phyloP scores from a whole-genome alignment of 106 monocot species.

The Apostasia ramifera region DNA sequence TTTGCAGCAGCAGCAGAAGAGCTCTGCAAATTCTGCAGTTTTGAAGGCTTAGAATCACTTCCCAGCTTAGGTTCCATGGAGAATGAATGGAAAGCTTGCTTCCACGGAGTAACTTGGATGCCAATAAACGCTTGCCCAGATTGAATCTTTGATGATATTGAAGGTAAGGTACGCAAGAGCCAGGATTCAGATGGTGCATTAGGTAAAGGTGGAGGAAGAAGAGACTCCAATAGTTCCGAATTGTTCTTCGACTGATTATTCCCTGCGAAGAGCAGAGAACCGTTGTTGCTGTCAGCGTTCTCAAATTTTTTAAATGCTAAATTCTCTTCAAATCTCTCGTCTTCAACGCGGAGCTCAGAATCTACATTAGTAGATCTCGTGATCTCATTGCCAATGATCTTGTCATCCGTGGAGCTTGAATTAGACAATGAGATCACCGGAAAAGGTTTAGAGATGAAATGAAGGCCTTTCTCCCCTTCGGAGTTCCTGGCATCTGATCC shows the following conservation, averaged over 20 bases:
- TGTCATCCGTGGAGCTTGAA: conserved; percentile 12
- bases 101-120: conserved; percentile 28
- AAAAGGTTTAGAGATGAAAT: conserved; percentile 24
- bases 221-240: conserved; percentile 5
- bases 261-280: not conserved
- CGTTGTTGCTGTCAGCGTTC: not conserved
- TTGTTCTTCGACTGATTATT: conserved; percentile 14
- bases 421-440: conserved; percentile 21
- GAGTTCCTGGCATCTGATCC: conserved; percentile 38
- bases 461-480: conserved; percentile 24
- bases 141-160: conserved; percentile 43
- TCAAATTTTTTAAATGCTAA: conserved; percentile 8
- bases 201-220: conserved; percentile 56
- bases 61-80: conserved; percentile 16
- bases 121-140: conserved; percentile 29
- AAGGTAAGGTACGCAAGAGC: conserved; percentile 63
- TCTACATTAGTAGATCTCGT: conserved; percentile 5
- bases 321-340: conserved; percentile 17
- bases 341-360: conserved; percentile 20
- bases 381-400: conserved; percentile 3
- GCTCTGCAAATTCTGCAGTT: not conserved
- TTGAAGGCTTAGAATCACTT: not conserved
- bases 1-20: not conserved
- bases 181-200: conserved; percentile 72
- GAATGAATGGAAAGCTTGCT: conserved; percentile 14